Base-by-base conservation (phyloP, 2,329 filamentous ascomycete genomes). In the Microdochium nivale region DNA sequence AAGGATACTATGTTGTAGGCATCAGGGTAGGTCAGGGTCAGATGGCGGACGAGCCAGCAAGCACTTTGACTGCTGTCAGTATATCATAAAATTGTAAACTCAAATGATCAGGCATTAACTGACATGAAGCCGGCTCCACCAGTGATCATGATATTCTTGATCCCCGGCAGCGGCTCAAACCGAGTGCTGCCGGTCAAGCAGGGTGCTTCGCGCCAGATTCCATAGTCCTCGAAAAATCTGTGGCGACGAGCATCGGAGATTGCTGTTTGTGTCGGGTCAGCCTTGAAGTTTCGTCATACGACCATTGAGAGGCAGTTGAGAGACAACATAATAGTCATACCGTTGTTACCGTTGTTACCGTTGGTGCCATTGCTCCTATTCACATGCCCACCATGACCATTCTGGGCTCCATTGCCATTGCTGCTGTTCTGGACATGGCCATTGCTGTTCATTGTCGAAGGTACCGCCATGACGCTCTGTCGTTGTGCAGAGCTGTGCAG, bases 91-190 rank as follows among this genome's bases (percentile, higher is more conserved):
- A 21, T 47, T 46, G 27, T 25, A 27, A 47, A 50, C 25, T 25
- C 24, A 27, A 24, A 19, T 33, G 51, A 35, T 44, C 5, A 30
- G 27, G 27, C 5, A 35, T 47, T 23, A 55, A 69, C 84, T 68
- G 74, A 90, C 87, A 92, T 91, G 74, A 94, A 94, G 59, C 88
- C 88, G 55, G 87, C 88, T 51, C 88, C 88, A 49, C 88, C 88
- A 21, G 88, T 92, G 56, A 94, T 79, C 78, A 92, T 84, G 60
- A 92, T 90, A 63, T 90, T 91, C 67, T 81, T 86, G 51, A 88
- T 82, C 67, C 86, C 82, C 24, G 77, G 72, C 4, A 84, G 72
- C 44, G 86, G 82, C 61, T 84, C 80, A 59, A 87, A 91, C 57
- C 80, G 82, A 54, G 86, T 88, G 58, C 76, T 83, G 33, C 87